Evolutionary conservation across 2,329 filamentous ascomycete species (phyloP).

Genomic region (Pseudopyricularia javanii): DNA sequence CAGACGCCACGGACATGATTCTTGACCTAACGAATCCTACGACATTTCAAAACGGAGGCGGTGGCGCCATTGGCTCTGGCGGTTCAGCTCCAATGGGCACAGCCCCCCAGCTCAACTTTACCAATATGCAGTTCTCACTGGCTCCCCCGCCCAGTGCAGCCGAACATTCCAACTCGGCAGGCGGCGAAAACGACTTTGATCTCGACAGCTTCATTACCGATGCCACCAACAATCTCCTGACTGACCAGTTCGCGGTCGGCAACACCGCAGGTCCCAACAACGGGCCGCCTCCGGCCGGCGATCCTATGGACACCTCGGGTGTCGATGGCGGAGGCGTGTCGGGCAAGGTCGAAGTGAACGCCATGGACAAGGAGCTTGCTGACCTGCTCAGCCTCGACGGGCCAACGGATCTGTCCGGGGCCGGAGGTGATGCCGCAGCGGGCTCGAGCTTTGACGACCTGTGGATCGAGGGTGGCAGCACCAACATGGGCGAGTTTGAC

Average conservation of each 20-base stretch:
- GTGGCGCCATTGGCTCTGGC: not conserved
- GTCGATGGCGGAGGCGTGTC: not conserved
- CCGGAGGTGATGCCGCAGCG: constrained; percentile 20
- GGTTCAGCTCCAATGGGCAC: constrained; percentile 6
- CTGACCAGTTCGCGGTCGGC: constrained; percentile 5
- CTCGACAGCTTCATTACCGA: constrained; percentile 26
- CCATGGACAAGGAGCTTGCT: constrained; percentile 23
- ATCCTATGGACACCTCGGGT: not conserved
- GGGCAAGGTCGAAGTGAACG: constrained; percentile 1
- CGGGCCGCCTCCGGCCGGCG: not conserved
- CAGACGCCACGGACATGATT: constrained; percentile 8
- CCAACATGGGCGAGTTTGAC: constrained; percentile 34
- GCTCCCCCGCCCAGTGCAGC: constrained; percentile 18
- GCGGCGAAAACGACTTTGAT: constrained; percentile 28
- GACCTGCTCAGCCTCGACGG: constrained; percentile 34
- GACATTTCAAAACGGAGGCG: constrained; percentile 3
- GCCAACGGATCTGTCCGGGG: constrained; percentile 4
- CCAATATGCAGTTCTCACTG: constrained; percentile 43
- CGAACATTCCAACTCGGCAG: not conserved
- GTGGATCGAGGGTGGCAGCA: constrained; percentile 30
- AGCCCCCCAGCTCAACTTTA: constrained; percentile 34
- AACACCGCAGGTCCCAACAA: not conserved
- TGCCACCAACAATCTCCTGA: constrained; percentile 13
- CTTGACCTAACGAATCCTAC: constrained; percentile 4
- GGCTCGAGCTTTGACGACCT: constrained; percentile 36